Conservation (phyloP, 2,329 filamentous ascomycete species). For the Fusarium aywerte region DNA sequence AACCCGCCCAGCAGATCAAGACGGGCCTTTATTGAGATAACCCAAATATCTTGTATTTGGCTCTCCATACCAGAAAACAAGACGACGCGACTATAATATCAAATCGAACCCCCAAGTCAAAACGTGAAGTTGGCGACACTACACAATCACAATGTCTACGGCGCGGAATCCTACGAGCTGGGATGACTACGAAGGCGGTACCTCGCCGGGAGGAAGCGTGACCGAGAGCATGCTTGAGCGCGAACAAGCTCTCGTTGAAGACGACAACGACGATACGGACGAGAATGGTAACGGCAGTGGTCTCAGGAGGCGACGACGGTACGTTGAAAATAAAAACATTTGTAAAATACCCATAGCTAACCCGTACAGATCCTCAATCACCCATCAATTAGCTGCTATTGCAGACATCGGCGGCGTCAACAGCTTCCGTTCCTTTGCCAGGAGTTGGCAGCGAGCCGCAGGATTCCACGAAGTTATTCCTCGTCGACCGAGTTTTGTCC, state of each 20-base stretch:
- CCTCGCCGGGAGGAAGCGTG: conserved; percentile 57
- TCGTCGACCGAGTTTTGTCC: conserved; percentile 78
- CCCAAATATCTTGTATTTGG: background rate
- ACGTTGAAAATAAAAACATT: background rate
- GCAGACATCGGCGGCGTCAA: conserved; percentile 88
- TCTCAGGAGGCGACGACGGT: conserved; percentile 50
- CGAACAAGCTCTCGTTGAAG: conserved; percentile 59
- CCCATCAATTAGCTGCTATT: conserved; percentile 65
- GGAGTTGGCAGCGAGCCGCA: conserved; percentile 91
- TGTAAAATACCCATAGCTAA: conserved; percentile 2
- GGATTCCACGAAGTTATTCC: conserved; percentile 89
- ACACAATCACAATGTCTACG: conserved; percentile 44
- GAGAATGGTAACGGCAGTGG: conserved; percentile 44
- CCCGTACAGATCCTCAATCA: conserved; percentile 65
- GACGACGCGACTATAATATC: conserved; percentile 1
- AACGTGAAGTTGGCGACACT: conserved; percentile 17
- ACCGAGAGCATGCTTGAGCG: conserved; percentile 57
- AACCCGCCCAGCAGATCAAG: conserved; percentile 13
- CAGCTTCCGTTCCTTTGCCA: conserved; percentile 91
- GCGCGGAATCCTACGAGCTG: conserved; percentile 56
- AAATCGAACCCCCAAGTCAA: background rate
- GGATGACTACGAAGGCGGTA: conserved; percentile 59
- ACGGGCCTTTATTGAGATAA: background rate
- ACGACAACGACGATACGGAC: conserved; percentile 51
- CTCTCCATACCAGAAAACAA: background rate